These are phyloP conservation scores for Rhizopogon salebrosus DNA, from an alignment of 768 basidiomycete species.

Conservation along the genomic window DNA sequence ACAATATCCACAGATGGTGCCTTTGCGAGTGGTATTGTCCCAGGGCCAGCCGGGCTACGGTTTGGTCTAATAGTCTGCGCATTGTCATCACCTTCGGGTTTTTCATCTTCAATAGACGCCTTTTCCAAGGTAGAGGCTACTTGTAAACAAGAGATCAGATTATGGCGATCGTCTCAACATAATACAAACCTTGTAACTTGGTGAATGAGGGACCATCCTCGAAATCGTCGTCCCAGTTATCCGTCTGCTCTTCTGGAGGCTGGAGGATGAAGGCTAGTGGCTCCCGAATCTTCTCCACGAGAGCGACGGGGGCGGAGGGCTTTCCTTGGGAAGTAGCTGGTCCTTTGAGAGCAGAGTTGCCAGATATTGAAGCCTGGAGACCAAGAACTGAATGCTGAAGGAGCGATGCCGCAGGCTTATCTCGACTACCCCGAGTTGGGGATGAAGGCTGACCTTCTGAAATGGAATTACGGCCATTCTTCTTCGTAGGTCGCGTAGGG, in stretches of 20 bases:
- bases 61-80: constrained; percentile 75
- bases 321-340: constrained; percentile 13
- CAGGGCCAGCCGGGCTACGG: constrained; percentile 57
- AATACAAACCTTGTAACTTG: constrained; percentile 63
- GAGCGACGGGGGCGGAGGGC: constrained; percentile 20
- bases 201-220: constrained; percentile 88
- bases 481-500: constrained; percentile 70
- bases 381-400: constrained; percentile 29
- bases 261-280: constrained; percentile 64
- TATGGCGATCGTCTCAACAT: neutral
- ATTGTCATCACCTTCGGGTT: constrained; percentile 59
- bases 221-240: constrained; percentile 99
- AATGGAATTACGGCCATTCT: constrained; percentile 37
- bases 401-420: constrained; percentile 20
- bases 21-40: constrained; percentile 49
- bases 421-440: constrained; percentile 30
- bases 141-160: neutral
- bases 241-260: constrained; percentile 80
- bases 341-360: constrained; percentile 22
- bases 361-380: constrained; percentile 30
- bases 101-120: constrained; percentile 51
- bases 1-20: constrained; percentile 57
- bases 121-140: constrained; percentile 54
- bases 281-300: constrained; percentile 38
- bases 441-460: constrained; percentile 39